Conservation (phyloP, 371 early-diverging fungal genomes). For the Saksenaea vasiformis region DNA sequence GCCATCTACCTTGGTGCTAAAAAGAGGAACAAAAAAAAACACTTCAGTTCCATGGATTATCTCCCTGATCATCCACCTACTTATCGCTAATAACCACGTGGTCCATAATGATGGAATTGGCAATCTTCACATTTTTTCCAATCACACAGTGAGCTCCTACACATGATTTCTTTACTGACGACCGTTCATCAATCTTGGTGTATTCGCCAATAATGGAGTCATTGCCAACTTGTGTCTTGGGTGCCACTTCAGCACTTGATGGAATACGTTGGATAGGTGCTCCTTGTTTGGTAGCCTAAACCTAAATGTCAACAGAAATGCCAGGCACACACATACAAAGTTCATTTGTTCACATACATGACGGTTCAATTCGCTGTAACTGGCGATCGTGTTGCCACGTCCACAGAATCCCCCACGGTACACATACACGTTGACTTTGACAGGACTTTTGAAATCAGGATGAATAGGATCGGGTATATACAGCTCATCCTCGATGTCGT, state of each 20-base stretch:
- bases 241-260: conserved; percentile 63
- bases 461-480: conserved; percentile 26
- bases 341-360: conserved; percentile 52
- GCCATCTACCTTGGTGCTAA: conserved; percentile 87
- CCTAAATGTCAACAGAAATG: conserved; percentile 3
- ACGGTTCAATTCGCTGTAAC: conserved; percentile 86
- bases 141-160: conserved; percentile 91
- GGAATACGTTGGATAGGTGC: conserved; percentile 57
- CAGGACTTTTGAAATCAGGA: conserved; percentile 44
- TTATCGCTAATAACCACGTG: conserved; percentile 85
- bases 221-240: conserved; percentile 79
- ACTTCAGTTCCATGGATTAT: background rate
- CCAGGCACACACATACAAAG: background rate
- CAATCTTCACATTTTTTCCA: conserved; percentile 94
- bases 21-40: conserved; percentile 22
- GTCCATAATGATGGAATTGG: conserved; percentile 93
- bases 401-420: conserved; percentile 63
- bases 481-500: conserved; percentile 30
- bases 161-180: conserved; percentile 89
- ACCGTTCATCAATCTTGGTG: conserved; percentile 87
- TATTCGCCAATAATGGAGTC: conserved; percentile 92
- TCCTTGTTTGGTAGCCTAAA: conserved; percentile 61
- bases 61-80: conserved; percentile 43
- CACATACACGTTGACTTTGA: conserved; percentile 47
- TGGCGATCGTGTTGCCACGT: conserved; percentile 81